Evolutionary conservation across 306 rosid species (phyloP), one percentile per base, ranked within the genome.

Genomic region (Fragaria nilgerrensis): DNA sequence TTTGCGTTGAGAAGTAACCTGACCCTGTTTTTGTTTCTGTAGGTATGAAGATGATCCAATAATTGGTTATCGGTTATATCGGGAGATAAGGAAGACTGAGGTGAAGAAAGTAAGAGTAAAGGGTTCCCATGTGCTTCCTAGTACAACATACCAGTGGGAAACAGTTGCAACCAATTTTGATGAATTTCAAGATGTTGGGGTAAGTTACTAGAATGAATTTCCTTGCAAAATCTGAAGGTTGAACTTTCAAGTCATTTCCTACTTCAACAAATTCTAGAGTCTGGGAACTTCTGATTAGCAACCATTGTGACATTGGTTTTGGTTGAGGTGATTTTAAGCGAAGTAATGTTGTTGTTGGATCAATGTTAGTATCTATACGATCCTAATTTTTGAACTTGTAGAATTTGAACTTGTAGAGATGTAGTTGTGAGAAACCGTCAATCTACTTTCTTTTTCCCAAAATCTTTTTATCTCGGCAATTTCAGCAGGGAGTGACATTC

Each of bases 11-110:
- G 70, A 80, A 81, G 79, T 89, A 71, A 75, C 64, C 66, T 75
- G 76, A 70, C 76, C 82, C 50, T 77, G 43, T 41, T 50, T 59
- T 79, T 67, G 81, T 80, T 85, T 74, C 70, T 82, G 85, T 89
- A 96, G 99, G 99, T 96, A 93, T 85, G 99, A 96, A 85, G 99
- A 91, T 70, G 99, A 96, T 78, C 90, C 92, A 49, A 65, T 87
- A 49, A 86, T 92, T 83, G 99, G 99, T 81, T 96, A 96, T 79
- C 90, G 97, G 70, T 83, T 96, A 84, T 90, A 93, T 78, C 88
- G 99, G 69, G 99, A 96, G 90, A 91, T 80, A 39, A 85, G 90
- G 84, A 96, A 93, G 87, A 88, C 87, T 70, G 97, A 94, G 87
- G 82, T 82, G 84, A 91, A 84, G 85, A 94, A 87, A 81, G 90